A percentile compares a stretch with the other conserved stretches of the same genome.
Evolutionary conservation across 495 filamentous ascomycete genomes (phyloP).

Genomic region (Geopyxis carbonaria): DNA sequence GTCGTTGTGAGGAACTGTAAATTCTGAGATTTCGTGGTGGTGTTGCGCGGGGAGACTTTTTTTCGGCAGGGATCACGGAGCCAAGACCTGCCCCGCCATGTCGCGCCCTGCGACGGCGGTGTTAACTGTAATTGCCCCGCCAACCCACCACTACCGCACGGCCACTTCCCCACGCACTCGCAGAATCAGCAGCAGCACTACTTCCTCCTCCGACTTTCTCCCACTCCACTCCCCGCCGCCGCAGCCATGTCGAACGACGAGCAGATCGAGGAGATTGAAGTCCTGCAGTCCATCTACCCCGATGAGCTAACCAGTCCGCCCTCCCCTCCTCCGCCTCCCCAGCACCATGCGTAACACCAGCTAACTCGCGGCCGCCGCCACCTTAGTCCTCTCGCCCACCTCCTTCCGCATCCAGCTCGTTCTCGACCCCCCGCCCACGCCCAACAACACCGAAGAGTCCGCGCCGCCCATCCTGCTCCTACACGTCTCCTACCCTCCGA

Average conservation of each 20-base stretch:
- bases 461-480: constrained; percentile 36
- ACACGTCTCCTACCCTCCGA: constrained; percentile 66
- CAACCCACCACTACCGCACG: constrained; percentile 1
- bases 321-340: background rate
- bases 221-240: background rate
- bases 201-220: background rate
- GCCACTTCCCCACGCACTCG: background rate
- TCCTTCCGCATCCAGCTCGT: constrained; percentile 69
- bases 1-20: background rate
- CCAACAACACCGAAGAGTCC: constrained; percentile 35
- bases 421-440: constrained; percentile 42
- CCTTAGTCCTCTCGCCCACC: constrained; percentile 62
- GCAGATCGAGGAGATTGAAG: constrained; percentile 86
- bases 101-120: too few relatives aligned
- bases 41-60: too few relatives aligned
- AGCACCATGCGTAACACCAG: constrained; percentile 10
- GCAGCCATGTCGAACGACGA: constrained; percentile 77
- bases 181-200: too few relatives aligned
- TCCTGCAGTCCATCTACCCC: constrained; percentile 93
- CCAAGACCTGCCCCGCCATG: too few relatives aligned
- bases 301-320: constrained; percentile 79
- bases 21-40: background rate
- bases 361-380: constrained; percentile 2
- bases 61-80: too few relatives aligned
- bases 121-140: too few relatives aligned